These are phyloP conservation scores for Calonectria pseudoreteaudii DNA, from an alignment of 2,329 filamentous ascomycete genomes.

Conservation along the genomic window DNA sequence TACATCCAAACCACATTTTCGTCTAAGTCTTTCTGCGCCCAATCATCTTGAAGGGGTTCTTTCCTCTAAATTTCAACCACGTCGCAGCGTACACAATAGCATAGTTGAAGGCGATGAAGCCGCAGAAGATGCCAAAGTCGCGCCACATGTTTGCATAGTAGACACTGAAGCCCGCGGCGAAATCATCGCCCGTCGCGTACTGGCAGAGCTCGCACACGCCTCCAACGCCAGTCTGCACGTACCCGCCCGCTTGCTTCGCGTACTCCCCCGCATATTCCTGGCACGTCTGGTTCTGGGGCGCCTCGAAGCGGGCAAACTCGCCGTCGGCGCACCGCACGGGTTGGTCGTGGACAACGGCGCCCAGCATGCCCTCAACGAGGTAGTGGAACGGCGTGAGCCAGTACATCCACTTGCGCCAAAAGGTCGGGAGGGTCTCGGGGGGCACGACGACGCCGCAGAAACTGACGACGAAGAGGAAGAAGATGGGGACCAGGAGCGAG, in stretches of 20 bases:
- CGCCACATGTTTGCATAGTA: constrained; percentile 73
- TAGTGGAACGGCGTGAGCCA: constrained; percentile 77
- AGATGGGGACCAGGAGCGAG: constrained; percentile 74
- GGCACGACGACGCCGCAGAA: constrained; percentile 80
- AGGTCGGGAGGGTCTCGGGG: constrained; percentile 65
- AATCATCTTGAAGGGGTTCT: constrained; percentile 51
- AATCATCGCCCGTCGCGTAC: constrained; percentile 70
- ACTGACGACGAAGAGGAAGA: constrained; percentile 76
- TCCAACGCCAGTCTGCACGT: constrained; percentile 66
- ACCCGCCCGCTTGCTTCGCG: constrained; percentile 67
- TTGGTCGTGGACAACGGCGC: constrained; percentile 64
- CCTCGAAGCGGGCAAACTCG: constrained; percentile 70
- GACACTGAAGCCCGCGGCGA: constrained; percentile 69
- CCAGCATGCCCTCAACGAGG: constrained; percentile 72
- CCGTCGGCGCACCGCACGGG: constrained; percentile 65
- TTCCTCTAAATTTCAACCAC: constrained; percentile 53
- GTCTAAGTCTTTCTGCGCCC: constrained; percentile 32
- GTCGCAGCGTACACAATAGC: constrained; percentile 52
- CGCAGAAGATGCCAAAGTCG: constrained; percentile 74
- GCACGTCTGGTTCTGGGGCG: constrained; percentile 71
- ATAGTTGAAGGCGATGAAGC: constrained; percentile 74
- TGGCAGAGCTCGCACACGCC: constrained; percentile 75
- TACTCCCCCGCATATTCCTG: constrained; percentile 68
- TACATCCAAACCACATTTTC: neutral
- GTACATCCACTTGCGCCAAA: constrained; percentile 76